Evolutionary conservation across 23 red algal species (phyloP).

Genomic region (Gracilaria caudata): DNA sequence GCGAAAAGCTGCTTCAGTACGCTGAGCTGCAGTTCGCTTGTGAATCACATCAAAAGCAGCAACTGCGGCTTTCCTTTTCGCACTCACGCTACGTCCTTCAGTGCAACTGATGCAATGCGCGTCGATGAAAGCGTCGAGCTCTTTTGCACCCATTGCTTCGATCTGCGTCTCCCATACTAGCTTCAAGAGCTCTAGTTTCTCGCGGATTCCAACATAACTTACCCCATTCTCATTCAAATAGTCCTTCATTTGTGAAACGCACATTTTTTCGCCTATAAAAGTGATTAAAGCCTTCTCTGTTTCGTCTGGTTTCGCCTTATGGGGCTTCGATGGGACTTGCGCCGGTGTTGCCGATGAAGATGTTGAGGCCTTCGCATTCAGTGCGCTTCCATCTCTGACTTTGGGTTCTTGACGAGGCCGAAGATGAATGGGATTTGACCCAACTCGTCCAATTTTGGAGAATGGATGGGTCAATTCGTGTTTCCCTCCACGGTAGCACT

Average conservation of each 20-base stretch:
- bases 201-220: neutral
- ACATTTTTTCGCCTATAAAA: neutral
- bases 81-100: neutral
- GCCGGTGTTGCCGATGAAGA: neutral
- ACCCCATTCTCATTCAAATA: neutral
- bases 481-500: neutral
- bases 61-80: neutral
- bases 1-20: neutral
- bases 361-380: neutral
- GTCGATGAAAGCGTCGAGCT: neutral
- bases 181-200: neutral
- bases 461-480: slow-evolving; percentile 17
- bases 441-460: neutral
- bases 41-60: neutral
- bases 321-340: neutral
- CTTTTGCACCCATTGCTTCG: neutral
- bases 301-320: neutral
- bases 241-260: slow-evolving; percentile 6
- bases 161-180: slow-evolving; percentile 15
- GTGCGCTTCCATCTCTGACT: neutral
- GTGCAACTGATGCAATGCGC: neutral
- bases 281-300: neutral
- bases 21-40: neutral
- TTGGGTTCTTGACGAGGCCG: neutral
- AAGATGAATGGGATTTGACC: slow-evolving; percentile 1